Evolutionary conservation across 2,329 filamentous ascomycete genomes (phyloP), one percentile per base, ranked within the genome.

Genomic region (Pseudocercospora macadamiae): DNA sequence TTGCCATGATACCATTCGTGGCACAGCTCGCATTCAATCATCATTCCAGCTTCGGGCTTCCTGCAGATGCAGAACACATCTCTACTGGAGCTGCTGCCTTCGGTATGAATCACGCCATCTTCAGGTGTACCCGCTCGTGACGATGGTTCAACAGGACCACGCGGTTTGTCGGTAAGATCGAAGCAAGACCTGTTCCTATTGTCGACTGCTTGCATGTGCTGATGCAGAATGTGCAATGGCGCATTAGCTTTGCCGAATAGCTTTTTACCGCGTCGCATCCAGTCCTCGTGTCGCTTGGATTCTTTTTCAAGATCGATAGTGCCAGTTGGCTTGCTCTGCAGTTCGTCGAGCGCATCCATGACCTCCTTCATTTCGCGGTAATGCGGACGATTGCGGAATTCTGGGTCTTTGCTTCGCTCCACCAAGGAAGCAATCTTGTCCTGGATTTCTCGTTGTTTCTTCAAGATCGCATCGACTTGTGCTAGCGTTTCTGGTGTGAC

Each of bases 1-100:
- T 97, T 97, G 60, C 95, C 93, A 70, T 99, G 95, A 71, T 99
- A 99, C 95, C 95, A 99, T 79, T 99, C 95, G 70, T 97, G 93
- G 75, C 95, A 99, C 36, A 97, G 82, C 73, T 97, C 95, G 73
- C 95, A 99, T 76, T 99, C 95, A 68, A 99, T 97, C 95, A 99
- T 99, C 89, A 97, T 96, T 52, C 95, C 95, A 34, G 93, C 92
- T 75, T 99, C 95, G 5, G 91, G 86, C 63, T 88, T 91, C 60
- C 95, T 87, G 76, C 95, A 99, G 66, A 99, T 96, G 75, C 95
- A 99, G 74, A 97, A 99, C 0, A 97, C 93, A 72, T 97, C 93
- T 78, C 86, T 71, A 80, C 75, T 80, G 47, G 78, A 79, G 36
- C 73, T 74, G 49, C 77, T 78, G 19, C 76, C 78, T 64, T 80